These are phyloP conservation scores for Harringtonia lauricola DNA, from an alignment of 2,329 filamentous ascomycete genomes.

Conservation along the genomic window DNA sequence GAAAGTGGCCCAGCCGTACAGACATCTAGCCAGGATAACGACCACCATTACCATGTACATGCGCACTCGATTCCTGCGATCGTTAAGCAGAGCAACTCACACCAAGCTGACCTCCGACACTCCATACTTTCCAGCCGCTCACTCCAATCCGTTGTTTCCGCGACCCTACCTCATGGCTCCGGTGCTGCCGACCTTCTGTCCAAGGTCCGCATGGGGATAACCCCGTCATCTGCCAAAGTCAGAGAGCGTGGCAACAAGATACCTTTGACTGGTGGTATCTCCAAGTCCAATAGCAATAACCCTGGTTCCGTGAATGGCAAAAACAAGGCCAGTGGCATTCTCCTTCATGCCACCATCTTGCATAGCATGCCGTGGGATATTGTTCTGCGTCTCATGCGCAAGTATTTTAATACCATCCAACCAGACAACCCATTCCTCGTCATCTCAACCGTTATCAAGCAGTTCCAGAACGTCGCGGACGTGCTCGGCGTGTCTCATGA, in stretches of 20 bases:
- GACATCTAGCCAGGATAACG: too few relatives aligned
- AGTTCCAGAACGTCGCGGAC: slow-evolving; percentile 13
- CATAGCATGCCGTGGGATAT: slow-evolving; percentile 11
- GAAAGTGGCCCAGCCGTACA: neutral
- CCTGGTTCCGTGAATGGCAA: too few relatives aligned
- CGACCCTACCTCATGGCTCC: slow-evolving; percentile 17
- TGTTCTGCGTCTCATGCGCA: slow-evolving; percentile 16
- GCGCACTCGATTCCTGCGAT: too few relatives aligned
- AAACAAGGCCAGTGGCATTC: neutral
- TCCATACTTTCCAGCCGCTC: slow-evolving; percentile 16
- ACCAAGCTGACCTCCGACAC: slow-evolving; percentile 8
- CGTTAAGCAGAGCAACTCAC: too few relatives aligned
- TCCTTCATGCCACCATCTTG: slow-evolving; percentile 4
- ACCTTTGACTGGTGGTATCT: too few relatives aligned
- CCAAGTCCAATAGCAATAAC: too few relatives aligned
- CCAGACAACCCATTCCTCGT: slow-evolving; percentile 19
- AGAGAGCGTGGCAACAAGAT: slow-evolving; percentile 1
- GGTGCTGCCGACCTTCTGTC: slow-evolving; percentile 19
- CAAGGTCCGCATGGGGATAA: slow-evolving; percentile 20
- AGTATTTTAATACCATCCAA: slow-evolving; percentile 19
- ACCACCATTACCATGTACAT: too few relatives aligned
- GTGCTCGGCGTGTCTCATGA: slow-evolving; percentile 3
- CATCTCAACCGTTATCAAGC: slow-evolving; percentile 16
- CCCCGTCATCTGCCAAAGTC: slow-evolving; percentile 15
- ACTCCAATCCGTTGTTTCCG: slow-evolving; percentile 18